These are phyloP conservation scores for Colletotrichum noveboracense DNA, from an alignment of 2,329 filamentous ascomycete species.

Conservation along the genomic window DNA sequence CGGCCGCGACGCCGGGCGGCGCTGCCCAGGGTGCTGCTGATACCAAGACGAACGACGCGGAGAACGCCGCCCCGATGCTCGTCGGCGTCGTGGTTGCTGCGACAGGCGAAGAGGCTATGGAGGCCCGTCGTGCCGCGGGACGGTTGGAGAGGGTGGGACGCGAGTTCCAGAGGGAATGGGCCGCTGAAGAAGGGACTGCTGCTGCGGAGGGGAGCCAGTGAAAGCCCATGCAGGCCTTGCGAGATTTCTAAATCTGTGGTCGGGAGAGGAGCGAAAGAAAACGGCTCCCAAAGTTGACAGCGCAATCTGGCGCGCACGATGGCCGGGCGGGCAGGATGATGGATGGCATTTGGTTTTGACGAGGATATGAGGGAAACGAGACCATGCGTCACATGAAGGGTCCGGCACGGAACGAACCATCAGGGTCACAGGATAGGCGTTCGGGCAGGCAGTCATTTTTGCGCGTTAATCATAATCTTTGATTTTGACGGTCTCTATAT, in stretches of 20 bases:
- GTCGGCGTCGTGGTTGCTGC: conserved; percentile 60
- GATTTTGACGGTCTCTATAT: conserved; percentile 23
- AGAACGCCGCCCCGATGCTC: conserved; percentile 52
- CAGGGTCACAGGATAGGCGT: conserved; percentile 2
- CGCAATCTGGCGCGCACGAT: neutral
- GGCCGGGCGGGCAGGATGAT: neutral
- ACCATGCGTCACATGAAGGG: neutral
- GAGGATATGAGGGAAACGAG: conserved; percentile 4
- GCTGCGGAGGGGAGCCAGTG: neutral
- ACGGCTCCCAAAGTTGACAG: neutral
- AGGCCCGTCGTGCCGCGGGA: conserved; percentile 58
- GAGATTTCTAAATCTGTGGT: neutral
- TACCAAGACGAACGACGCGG: conserved; percentile 1
- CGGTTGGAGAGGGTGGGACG: conserved; percentile 59
- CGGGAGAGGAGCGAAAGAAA: neutral
- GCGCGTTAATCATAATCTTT: conserved; percentile 24
- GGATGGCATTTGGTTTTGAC: neutral
- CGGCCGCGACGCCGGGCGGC: neutral
- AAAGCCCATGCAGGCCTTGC: neutral
- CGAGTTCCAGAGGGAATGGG: conserved; percentile 61
- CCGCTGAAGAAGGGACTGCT: conserved; percentile 32
- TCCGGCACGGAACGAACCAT: neutral
- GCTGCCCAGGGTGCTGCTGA: neutral
- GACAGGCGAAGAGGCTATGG: conserved; percentile 48
- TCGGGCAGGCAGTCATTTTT: neutral